These are phyloP conservation scores for Neoboletus subvelutipes DNA, from an alignment of 768 basidiomycete genomes.

Conservation along the genomic window DNA sequence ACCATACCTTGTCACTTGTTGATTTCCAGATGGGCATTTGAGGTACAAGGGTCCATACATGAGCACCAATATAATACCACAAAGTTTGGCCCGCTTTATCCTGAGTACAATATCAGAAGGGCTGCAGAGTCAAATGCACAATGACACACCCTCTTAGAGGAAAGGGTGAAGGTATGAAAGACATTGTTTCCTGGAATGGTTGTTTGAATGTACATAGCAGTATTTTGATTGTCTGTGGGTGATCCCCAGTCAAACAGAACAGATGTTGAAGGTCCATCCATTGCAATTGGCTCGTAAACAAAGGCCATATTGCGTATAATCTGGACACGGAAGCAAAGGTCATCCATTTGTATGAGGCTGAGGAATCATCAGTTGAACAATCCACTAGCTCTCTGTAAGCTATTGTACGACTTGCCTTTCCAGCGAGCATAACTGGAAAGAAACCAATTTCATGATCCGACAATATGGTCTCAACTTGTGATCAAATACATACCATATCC, in stretches of 20 bases:
- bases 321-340: constrained; percentile 45
- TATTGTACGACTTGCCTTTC: constrained; percentile 23
- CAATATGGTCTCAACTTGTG: neutral
- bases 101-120: constrained; percentile 26
- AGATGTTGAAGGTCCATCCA: constrained; percentile 45
- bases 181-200: constrained; percentile 20
- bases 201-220: constrained; percentile 35
- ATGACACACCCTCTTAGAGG: constrained; percentile 41
- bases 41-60: constrained; percentile 40
- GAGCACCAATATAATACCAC: constrained; percentile 55
- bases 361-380: neutral
- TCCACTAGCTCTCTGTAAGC: neutral
- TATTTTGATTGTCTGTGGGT: constrained; percentile 31
- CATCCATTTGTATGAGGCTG: constrained; percentile 38
- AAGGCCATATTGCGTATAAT: constrained; percentile 44
- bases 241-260: constrained; percentile 57
- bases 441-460: neutral
- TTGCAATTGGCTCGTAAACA: constrained; percentile 53
- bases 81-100: constrained; percentile 21
- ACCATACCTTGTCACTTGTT: constrained; percentile 36
- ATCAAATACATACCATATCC: constrained; percentile 39
- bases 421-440: constrained; percentile 27
- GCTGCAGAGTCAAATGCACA: neutral
- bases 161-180: constrained; percentile 54
- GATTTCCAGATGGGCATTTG: constrained; percentile 39